Evolutionary conservation across 129 eudicot genomes (phyloP), one percentile per base, ranked within the genome.

Genomic region (Ambrosia artemisiifolia): DNA sequence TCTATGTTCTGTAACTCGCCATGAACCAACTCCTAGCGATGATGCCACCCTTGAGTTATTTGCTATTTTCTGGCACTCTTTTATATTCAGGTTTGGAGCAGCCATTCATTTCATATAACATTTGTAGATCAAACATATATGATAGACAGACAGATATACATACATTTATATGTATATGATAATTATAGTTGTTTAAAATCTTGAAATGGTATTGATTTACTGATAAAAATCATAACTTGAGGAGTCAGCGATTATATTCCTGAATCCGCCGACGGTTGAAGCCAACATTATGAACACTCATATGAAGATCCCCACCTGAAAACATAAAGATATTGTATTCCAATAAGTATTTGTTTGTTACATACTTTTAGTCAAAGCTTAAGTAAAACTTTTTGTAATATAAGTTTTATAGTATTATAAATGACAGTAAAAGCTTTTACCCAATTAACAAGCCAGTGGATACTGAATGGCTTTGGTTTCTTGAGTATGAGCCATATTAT

Each of bases 401-500:
- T 43, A 11, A 17, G n/a, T 12, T 16, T 28, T n/a, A n/a, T 50
- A 7, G 42, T 53, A 70, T 54, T 53, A 55, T 57, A 24, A 42
- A 59, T 32, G 61, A 44, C 9, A 46, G 7, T 32, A 51, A 62
- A 61, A 65, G 48, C 71, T 83, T n/a, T n/a, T 84, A 90, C 97
- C 97, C 99, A 90, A 54, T 94, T 94, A 79, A 90, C 57, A 14
- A 83, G 28, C 99, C 99, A 94, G 33, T 85, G 86, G 63, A 43
- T 24, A 74, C 89, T 83, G 67, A 84, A 88, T 81, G 86, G 86
- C 81, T n/a, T n/a, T n/a, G n/a, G n/a, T n/a, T n/a, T n/a, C n/a
- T n/a, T n/a, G n/a, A n/a, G n/a, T n/a, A n/a, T 78, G 40, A 94
- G 80, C 99, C 99, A 94, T 67, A 94, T 85, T 34, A 94, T 81